Percentiles rank a stretch among this genome's conserved stretches.
Conservation (phyloP, 257 asterid species). For the Cynanchum wilfordii region DNA sequence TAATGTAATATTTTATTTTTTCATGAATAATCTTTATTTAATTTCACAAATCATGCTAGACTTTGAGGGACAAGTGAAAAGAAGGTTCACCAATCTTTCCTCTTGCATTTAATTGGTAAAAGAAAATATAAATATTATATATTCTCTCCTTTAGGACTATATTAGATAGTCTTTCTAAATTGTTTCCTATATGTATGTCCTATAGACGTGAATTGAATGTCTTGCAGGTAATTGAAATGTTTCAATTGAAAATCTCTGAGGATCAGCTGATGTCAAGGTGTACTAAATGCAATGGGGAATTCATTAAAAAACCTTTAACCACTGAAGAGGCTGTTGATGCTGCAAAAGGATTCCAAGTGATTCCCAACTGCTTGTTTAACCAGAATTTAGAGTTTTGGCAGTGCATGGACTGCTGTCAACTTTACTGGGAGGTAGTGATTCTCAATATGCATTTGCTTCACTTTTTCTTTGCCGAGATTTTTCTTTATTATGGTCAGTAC, state of each 20-base stretch:
- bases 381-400: constrained; percentile 86
- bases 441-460: neutral
- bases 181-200: neutral
- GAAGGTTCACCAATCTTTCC: neutral
- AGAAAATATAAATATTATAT: neutral
- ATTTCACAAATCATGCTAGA: neutral
- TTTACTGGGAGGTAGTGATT: constrained; percentile 86
- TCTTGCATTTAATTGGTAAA: neutral
- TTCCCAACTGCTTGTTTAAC: constrained; percentile 83
- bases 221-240: constrained; percentile 71
- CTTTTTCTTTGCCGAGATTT: neutral
- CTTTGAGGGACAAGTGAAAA: neutral
- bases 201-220: neutral
- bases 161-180: neutral
- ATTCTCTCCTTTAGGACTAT: neutral
- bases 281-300: constrained; percentile 83
- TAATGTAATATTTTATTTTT: neutral
- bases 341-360: constrained; percentile 89
- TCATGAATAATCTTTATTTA: neutral
- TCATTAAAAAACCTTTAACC: constrained; percentile 85
- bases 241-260: constrained; percentile 66
- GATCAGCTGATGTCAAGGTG: constrained; percentile 86
- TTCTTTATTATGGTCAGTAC: neutral
- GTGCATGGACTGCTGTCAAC: constrained; percentile 88
- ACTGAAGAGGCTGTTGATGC: constrained; percentile 94